Conservation (phyloP, 2,329 filamentous ascomycete species). For the Beauveria sp. region DNA sequence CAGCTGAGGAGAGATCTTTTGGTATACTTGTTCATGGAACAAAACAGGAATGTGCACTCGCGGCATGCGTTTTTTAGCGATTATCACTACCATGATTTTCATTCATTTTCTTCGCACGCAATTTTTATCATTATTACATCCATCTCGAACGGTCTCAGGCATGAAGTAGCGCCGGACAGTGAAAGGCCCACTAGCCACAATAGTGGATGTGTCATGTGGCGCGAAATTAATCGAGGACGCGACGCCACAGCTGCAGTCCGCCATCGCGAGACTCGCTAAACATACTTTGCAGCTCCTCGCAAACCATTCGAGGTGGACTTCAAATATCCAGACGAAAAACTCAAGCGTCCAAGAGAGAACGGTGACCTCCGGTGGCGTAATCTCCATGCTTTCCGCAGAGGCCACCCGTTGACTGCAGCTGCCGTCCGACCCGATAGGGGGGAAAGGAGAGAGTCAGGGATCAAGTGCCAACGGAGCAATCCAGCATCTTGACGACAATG, state of each 20-base stretch:
- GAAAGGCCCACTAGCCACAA: slow-evolving; percentile 4
- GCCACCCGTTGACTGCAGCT: slow-evolving; percentile 1
- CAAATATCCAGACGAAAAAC: neutral
- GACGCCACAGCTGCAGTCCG: slow-evolving; percentile 4
- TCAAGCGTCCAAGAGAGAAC: neutral
- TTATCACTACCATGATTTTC: no score
- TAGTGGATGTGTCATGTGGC: slow-evolving; percentile 8
- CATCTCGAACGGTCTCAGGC: neutral
- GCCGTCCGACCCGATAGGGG: neutral
- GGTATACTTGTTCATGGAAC: no score
- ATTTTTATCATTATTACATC: neutral
- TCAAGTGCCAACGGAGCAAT: neutral
- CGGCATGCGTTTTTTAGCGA: no score
- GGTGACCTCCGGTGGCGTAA: neutral
- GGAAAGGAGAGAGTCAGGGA: neutral
- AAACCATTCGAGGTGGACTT: neutral
- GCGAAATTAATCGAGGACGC: neutral
- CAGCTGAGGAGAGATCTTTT: no score
- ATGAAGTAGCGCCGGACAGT: neutral
- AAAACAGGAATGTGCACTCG: no score
- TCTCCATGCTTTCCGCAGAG: neutral
- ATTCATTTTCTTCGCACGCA: no score
- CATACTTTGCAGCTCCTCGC: neutral
- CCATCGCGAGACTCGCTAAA: neutral
- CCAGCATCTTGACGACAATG: slow-evolving; percentile 16